Evolutionary conservation across 1,139 yeast genomes (phyloP).

Genomic region (Lodderomyces parapsilosis): DNA sequence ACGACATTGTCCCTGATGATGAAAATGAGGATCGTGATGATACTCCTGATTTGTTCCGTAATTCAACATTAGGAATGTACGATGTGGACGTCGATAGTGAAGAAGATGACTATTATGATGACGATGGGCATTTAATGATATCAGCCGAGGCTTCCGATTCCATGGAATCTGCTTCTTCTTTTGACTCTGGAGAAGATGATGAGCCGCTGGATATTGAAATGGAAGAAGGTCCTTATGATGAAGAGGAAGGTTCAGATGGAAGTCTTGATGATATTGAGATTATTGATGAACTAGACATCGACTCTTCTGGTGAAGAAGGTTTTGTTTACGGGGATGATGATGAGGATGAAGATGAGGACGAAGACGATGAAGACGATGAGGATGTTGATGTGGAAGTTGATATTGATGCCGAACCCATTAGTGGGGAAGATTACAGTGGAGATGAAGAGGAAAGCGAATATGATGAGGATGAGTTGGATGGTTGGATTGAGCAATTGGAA

Average conservation of each 20-base stretch:
- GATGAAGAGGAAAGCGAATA: constrained; percentile 35
- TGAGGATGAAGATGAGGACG: constrained; percentile 18
- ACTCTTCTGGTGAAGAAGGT: constrained; percentile 26
- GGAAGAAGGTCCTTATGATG: constrained; percentile 15
- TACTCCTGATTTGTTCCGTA: constrained; percentile 78
- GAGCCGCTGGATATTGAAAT: constrained; percentile 19
- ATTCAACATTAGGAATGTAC: constrained; percentile 92
- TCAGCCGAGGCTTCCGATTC: constrained; percentile 24
- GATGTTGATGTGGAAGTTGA: constrained; percentile 20
- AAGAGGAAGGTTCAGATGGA: constrained; percentile 18
- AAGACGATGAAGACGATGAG: constrained; percentile 21
- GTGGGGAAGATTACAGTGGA: constrained; percentile 32
- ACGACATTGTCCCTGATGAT: constrained; percentile 53
- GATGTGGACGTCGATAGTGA: constrained; percentile 80
- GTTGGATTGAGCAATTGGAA: constrained; percentile 15
- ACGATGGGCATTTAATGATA: constrained; percentile 13
- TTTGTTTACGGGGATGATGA: constrained; percentile 23
- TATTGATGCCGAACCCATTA: constrained; percentile 27
- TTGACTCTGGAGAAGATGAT: constrained; percentile 21
- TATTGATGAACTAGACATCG: constrained; percentile 41
- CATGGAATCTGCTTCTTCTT: constrained; percentile 18
- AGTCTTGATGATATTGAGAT: constrained; percentile 40
- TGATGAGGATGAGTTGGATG: constrained; percentile 39
- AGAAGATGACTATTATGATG: constrained; percentile 28
- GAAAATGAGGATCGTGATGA: constrained; percentile 67